phyloP scores from a whole-genome alignment of 306 rosid genomes.

The Glycyrrhiza uralensis region DNA sequence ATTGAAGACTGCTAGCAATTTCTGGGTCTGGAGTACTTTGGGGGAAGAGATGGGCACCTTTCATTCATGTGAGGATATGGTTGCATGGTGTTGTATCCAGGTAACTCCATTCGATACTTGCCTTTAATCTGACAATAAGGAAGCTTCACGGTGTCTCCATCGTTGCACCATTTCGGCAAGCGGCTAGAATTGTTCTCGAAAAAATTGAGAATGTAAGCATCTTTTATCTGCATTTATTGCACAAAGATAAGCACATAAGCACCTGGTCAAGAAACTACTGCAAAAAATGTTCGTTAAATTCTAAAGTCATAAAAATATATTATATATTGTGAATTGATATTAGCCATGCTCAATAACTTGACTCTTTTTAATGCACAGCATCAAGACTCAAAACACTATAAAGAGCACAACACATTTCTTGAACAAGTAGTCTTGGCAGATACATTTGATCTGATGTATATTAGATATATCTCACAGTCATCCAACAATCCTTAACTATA shows the following conservation, averaged over 20 bases:
- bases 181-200: slow-evolving; percentile 78
- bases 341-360: not conserved
- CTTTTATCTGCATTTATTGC: slow-evolving; percentile 72
- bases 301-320: not conserved
- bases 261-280: slow-evolving; percentile 17
- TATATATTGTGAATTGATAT: not conserved
- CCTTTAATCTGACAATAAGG: slow-evolving; percentile 96
- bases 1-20: slow-evolving; percentile 50
- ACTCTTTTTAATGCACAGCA: not conserved
- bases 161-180: slow-evolving; percentile 91
- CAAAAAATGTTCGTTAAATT: slow-evolving; percentile 8
- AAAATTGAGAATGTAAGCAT: slow-evolving; percentile 83
- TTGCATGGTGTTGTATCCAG: slow-evolving; percentile 72
- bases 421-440: not conserved
- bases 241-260: slow-evolving; percentile 8
- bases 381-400: not conserved
- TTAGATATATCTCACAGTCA: not conserved
- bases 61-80: slow-evolving; percentile 90
- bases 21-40: slow-evolving; percentile 58
- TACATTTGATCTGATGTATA: not conserved
- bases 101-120: slow-evolving; percentile 84
- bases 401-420: not conserved
- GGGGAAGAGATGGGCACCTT: slow-evolving; percentile 90
- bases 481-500: not conserved
- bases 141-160: slow-evolving; percentile 69